Percentiles rank a stretch among this genome's conserved stretches.
These are phyloP conservation scores for Aspergillus neoniger DNA, from an alignment of 2,329 filamentous ascomycete species.

Conservation along the genomic window DNA sequence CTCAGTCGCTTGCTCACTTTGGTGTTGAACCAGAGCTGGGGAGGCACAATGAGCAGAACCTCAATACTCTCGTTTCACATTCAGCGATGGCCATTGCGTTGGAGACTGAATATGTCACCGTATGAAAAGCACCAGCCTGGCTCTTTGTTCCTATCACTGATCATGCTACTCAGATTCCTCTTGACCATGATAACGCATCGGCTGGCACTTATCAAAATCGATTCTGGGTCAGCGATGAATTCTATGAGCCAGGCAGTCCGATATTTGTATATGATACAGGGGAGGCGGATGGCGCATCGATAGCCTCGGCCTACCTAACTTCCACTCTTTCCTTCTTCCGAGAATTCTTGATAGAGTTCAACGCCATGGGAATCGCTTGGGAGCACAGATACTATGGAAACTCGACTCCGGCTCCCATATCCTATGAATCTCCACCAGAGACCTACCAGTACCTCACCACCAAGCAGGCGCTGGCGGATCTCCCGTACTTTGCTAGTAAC, in stretches of 20 bases:
- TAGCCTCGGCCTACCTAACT: conserved; percentile 10
- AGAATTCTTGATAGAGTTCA: conserved; percentile 37
- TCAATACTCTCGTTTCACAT: background rate
- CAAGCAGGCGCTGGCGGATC: conserved; percentile 47
- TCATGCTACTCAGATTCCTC: conserved; percentile 28
- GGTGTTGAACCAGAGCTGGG: background rate
- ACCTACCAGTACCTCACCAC: conserved; percentile 47
- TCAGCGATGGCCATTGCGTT: conserved; percentile 1
- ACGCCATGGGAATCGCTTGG: conserved; percentile 44
- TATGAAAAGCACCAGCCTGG: background rate
- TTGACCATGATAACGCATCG: conserved; percentile 34
- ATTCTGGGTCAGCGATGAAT: conserved; percentile 57
- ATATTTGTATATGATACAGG: conserved; percentile 53
- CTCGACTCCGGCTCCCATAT: conserved; percentile 42
- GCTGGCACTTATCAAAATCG: conserved; percentile 57
- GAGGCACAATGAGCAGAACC: background rate
- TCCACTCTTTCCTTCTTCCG: conserved; percentile 30
- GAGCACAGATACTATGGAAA: conserved; percentile 49
- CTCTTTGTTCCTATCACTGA: background rate
- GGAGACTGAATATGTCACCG: background rate
- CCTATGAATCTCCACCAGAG: conserved; percentile 39
- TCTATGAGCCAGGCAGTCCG: conserved; percentile 58
- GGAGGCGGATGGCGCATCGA: conserved; percentile 43
- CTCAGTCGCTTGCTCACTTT: background rate
- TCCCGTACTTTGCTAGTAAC: conserved; percentile 47